phyloP scores from a whole-genome alignment of 768 basidiomycete genomes.

The Tubosaeta sp. region DNA sequence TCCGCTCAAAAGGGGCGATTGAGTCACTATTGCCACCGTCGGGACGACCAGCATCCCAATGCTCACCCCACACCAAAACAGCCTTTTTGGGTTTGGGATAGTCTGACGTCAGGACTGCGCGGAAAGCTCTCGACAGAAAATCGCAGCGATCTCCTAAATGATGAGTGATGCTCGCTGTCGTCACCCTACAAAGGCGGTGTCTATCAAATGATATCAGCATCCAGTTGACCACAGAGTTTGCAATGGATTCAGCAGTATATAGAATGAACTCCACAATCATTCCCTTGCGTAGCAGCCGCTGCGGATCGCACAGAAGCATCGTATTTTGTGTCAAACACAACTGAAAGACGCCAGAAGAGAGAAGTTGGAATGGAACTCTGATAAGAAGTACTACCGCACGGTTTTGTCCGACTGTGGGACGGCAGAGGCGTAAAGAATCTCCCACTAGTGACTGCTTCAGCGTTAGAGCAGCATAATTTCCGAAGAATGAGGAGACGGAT shows the following conservation, averaged over 20 bases:
- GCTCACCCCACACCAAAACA: neutral
- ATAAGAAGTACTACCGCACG: slow-evolving; percentile 8
- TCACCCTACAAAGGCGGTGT: slow-evolving; percentile 14
- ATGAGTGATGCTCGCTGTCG: slow-evolving; percentile 1
- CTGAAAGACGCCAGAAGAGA: slow-evolving; percentile 11
- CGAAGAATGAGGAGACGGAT: slow-evolving; percentile 23
- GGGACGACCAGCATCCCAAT: neutral
- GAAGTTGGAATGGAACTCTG: neutral
- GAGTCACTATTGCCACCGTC: slow-evolving; percentile 11
- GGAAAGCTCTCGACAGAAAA: slow-evolving; percentile 15
- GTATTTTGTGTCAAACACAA: neutral
- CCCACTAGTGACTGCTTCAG: slow-evolving; percentile 9
- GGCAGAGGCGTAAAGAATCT: slow-evolving; percentile 9
- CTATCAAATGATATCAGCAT: slow-evolving; percentile 24
- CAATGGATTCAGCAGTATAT: slow-evolving; percentile 9
- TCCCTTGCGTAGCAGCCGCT: slow-evolving; percentile 9
- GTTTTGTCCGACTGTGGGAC: neutral
- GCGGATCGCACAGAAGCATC: slow-evolving; percentile 9
- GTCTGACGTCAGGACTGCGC: slow-evolving; percentile 27
- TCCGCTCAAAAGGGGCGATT: slow-evolving; percentile 7
- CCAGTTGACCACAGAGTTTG: slow-evolving; percentile 10
- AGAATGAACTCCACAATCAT: slow-evolving; percentile 16
- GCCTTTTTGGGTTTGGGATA: neutral
- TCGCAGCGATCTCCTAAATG: slow-evolving; percentile 4
- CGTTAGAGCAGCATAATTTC: slow-evolving; percentile 21